Conservation (phyloP, 768 basidiomycete species). For the Leccinum variicolor region DNA sequence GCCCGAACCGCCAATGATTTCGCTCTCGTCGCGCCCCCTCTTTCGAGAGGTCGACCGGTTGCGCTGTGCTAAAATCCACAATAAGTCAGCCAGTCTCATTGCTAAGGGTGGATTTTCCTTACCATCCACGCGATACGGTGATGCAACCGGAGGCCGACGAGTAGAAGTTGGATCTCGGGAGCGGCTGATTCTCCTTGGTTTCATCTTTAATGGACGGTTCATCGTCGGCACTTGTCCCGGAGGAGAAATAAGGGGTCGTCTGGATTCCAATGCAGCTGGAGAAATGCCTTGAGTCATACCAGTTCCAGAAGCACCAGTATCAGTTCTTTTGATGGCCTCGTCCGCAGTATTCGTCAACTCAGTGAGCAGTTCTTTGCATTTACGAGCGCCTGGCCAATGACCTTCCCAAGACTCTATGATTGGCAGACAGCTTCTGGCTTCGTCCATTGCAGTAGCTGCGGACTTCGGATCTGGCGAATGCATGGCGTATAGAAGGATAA, state of each 20-base stretch:
- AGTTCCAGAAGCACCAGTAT: constrained; percentile 17
- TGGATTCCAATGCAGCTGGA: constrained; percentile 45
- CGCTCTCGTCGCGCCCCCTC: constrained; percentile 66
- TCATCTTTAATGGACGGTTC: constrained; percentile 49
- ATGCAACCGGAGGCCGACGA: constrained; percentile 55
- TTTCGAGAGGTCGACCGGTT: constrained; percentile 75
- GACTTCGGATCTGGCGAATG: constrained; percentile 66
- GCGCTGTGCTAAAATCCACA: constrained; percentile 46
- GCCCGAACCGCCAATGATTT: constrained; percentile 42
- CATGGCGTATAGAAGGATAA: constrained; percentile 84
- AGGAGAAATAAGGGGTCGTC: constrained; percentile 50
- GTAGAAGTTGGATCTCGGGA: constrained; percentile 55
- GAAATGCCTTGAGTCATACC: constrained; percentile 26
- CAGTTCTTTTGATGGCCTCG: constrained; percentile 52
- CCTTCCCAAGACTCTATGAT: constrained; percentile 82
- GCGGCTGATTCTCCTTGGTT: constrained; percentile 51
- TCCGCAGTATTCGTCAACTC: constrained; percentile 68
- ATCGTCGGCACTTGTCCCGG: constrained; percentile 40
- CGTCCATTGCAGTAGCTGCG: constrained; percentile 74
- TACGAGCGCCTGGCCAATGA: constrained; percentile 83
- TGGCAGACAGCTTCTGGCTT: constrained; percentile 67
- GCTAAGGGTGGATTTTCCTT: constrained; percentile 28
- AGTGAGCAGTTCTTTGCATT: constrained; percentile 77
- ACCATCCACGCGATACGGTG: constrained; percentile 66
- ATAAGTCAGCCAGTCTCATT: constrained; percentile 14